Evolutionary conservation across 768 basidiomycete genomes (phyloP), one percentile per base, ranked within the genome.

Genomic region (Rhizopogon roseolus): DNA sequence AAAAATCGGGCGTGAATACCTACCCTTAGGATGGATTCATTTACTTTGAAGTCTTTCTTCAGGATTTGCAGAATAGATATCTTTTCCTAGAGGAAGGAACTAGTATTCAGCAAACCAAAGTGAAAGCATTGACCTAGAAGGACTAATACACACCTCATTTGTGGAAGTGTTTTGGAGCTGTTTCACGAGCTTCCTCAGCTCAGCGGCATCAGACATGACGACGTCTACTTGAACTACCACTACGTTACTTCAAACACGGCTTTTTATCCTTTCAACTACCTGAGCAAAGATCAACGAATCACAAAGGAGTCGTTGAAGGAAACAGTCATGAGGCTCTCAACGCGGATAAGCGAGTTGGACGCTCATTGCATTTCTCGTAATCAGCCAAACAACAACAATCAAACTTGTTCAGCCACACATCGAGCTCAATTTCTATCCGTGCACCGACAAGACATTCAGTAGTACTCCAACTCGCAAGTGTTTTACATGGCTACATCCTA

Each of bases 131-230:
- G 60, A 63, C 65, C 66, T 66, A 70, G 60, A 66, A 62, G 64
- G 61, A 66, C 65, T 57, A 38, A 60, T 52, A 73, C 80, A 67
- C 72, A 86, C 84, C 81, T 80, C 70, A 54, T 75, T 75, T 40
- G 71, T 77, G 59, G 79, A 71, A 56, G 82, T 75, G 63, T 69
- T 80, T 76, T 89, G 85, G 61, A 91, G 75, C 76, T 84, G 80
- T 78, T 90, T 91, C 50, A 86, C 87, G 69, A 87, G 82, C 70
- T 81, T 85, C 78, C 83, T 89, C 73, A 91, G 77, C 73, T 90
- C 88, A 65, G 74, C 71, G 36, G 66, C 67, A 52, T 71, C 71
- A 45, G 75, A 65, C 67, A 71, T 68, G 49, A 41, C 36, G 46
- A 53, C 37, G 51, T 56, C 57, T 66, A 65, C 59, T 36, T 55